A percentile compares a stretch with the other conserved stretches of the same genome.
Evolutionary conservation across 495 filamentous ascomycete species (phyloP).

Genomic region (Hyaloscypha finlandica): DNA sequence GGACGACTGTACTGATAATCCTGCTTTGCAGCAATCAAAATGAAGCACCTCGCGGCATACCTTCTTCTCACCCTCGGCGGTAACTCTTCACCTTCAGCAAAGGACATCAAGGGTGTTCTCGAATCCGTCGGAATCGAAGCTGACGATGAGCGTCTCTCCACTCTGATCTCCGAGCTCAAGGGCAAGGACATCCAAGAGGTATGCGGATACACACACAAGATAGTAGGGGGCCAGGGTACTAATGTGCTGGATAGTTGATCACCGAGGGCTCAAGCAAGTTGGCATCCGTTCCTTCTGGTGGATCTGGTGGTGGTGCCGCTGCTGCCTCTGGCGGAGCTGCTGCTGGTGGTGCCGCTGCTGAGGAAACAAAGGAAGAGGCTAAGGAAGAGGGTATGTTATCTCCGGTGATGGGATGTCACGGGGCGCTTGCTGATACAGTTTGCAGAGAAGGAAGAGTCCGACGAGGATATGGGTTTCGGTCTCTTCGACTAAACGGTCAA

Average conservation of each 20-base stretch:
- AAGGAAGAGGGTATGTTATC: conserved; percentile 58
- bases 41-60: conserved; percentile 99
- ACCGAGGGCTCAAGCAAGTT: conserved; percentile 88
- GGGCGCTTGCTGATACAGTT: conserved; percentile 35
- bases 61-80: conserved; percentile 93
- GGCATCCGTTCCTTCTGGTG: conserved; percentile 94
- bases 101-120: conserved; percentile 89
- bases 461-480: conserved; percentile 99
- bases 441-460: conserved; percentile 78
- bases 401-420: neutral
- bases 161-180: conserved; percentile 87
- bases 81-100: conserved; percentile 84
- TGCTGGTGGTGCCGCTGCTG: conserved; percentile 68
- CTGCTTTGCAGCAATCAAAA: conserved; percentile 60
- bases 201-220: conserved; percentile 35
- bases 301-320: conserved; percentile 69
- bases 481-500: conserved; percentile 83
- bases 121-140: conserved; percentile 94
- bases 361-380: conserved; percentile 78
- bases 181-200: conserved; percentile 98
- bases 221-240: conserved; percentile 22
- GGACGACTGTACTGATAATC: conserved; percentile 23
- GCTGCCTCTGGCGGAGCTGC: conserved; percentile 65
- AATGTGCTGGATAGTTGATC: conserved; percentile 70
- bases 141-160: conserved; percentile 80